These are phyloP conservation scores for Rhododendron griersonianum DNA, from an alignment of 148 eudicot species.

Conservation along the genomic window DNA sequence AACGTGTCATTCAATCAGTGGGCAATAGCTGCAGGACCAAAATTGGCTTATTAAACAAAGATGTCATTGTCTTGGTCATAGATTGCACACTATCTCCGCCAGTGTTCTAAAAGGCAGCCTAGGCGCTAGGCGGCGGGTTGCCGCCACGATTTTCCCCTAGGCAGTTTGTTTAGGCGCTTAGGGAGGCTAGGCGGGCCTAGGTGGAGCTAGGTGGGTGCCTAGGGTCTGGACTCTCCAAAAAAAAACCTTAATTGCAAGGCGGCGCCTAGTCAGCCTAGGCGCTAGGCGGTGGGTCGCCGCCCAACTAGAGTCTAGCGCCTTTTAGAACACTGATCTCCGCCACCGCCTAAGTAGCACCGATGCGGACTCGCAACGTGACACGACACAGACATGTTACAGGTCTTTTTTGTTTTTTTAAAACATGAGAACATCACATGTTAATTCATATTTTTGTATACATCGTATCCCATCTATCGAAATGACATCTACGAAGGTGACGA, in stretches of 20 bases:
- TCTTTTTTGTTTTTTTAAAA: too few species aligned
- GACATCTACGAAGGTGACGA: neutral
- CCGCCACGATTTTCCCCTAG: too few species aligned
- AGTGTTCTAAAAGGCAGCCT: too few species aligned
- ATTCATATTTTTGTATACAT: neutral
- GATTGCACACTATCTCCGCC: neutral
- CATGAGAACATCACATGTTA: neutral
- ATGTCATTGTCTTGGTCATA: neutral
- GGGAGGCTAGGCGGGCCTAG: too few species aligned
- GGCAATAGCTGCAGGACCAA: neutral
- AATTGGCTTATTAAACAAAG: neutral
- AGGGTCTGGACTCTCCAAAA: too few species aligned
- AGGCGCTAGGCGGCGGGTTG: too few species aligned
- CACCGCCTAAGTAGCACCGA: neutral
- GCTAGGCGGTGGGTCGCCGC: too few species aligned
- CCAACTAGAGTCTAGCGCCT: too few species aligned
- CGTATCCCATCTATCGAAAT: neutral
- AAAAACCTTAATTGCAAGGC: too few species aligned
- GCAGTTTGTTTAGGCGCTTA: too few species aligned
- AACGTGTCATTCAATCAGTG: neutral
- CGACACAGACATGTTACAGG: neutral
- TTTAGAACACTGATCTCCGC: neutral
- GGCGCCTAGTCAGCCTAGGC: too few species aligned
- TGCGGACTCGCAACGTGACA: neutral
- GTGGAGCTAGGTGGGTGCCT: too few species aligned